Base-by-base conservation (phyloP, 495 filamentous ascomycete genomes). In the Hypoxylon fuscum region DNA sequence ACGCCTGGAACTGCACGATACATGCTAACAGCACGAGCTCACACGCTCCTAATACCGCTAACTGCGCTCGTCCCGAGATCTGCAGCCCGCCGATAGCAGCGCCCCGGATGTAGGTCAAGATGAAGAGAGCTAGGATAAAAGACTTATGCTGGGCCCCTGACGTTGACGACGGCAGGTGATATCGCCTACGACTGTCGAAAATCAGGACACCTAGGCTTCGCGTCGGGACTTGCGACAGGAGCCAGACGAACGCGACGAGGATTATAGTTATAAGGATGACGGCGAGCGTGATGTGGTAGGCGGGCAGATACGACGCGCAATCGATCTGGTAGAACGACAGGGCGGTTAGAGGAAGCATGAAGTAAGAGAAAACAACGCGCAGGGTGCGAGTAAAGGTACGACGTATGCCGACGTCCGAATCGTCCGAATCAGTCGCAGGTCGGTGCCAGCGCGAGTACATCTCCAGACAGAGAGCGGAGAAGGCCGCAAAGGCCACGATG, bases 11-110 rank as follows among this genome's bases (percentile, higher is more conserved):
- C 3, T 87, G 88, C 32, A 87, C 78, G 2, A 92, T 73, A 0
- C 87, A 87, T 18, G 91, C 74, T 11, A 90, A 78, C 7, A 86
- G 79, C 20, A 90, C 84, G 20, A 92, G 86, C 73, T 93, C 90
- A 68, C 89, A 92, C 32, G 90, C 86, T 7, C 87, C 90, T 4
- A 93, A 76, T 18, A 93, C 71, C 21, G 90, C 87, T 32, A 93
- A 76, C 68, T 93, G 90, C 6, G 88, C 89, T 55, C 89, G 89
- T 9, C 90, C 90, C 15, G 87, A 91, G 1, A 87, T 87, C 67
- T 93, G 90, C 32, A 92, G 77, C 7, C 88, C 89, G 38, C 90
- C 90, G 59, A 93, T 86, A 17, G 88, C 87, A 48, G 90, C 77
- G 18, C 86, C 89, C 3, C 90, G 85, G 27, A 88, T 75, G 61